phyloP scores from a whole-genome alignment of 176 grass and related monocot genomes.

The Panicum miliaceum region DNA sequence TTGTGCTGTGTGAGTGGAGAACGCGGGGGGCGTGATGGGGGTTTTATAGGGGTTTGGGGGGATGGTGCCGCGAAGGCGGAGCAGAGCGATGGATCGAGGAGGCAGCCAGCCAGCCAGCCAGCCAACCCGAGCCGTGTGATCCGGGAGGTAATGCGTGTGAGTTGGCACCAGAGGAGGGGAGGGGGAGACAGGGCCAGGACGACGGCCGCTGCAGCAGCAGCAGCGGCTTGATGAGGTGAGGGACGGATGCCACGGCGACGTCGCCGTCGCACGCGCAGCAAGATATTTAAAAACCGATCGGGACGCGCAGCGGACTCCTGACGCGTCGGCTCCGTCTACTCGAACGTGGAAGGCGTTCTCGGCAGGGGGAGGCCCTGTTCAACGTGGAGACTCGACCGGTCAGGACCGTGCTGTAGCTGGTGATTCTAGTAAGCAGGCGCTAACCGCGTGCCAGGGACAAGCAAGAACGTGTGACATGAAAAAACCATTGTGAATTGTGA shows the following conservation, averaged over 20 bases:
- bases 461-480: too few relatives aligned
- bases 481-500: too few relatives aligned
- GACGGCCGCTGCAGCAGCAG: constrained; percentile 15
- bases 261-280: not conserved
- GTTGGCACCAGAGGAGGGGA: constrained; percentile 60
- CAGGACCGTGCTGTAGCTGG: too few relatives aligned
- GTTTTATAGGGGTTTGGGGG: constrained; percentile 65
- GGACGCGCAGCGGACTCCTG: constrained; percentile 32
- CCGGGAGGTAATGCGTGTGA: constrained; percentile 34
- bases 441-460: too few relatives aligned
- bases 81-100: too few relatives aligned
- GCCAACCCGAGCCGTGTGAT: constrained; percentile 27
- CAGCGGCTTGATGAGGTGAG: constrained; percentile 36
- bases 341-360: too few relatives aligned
- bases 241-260: not conserved
- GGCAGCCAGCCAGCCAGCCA: not conserved
- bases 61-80: constrained; percentile 36
- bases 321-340: not conserved
- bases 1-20: constrained; percentile 27
- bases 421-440: too few relatives aligned
- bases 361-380: too few relatives aligned
- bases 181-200: too few relatives aligned
- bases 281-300: constrained; percentile 22
- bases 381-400: too few relatives aligned
- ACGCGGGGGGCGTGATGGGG: constrained; percentile 9